Evolutionary conservation across 2,329 filamentous ascomycete genomes (phyloP), one percentile per base, ranked within the genome.

Genomic region (Ceratocystis albifundus): DNA sequence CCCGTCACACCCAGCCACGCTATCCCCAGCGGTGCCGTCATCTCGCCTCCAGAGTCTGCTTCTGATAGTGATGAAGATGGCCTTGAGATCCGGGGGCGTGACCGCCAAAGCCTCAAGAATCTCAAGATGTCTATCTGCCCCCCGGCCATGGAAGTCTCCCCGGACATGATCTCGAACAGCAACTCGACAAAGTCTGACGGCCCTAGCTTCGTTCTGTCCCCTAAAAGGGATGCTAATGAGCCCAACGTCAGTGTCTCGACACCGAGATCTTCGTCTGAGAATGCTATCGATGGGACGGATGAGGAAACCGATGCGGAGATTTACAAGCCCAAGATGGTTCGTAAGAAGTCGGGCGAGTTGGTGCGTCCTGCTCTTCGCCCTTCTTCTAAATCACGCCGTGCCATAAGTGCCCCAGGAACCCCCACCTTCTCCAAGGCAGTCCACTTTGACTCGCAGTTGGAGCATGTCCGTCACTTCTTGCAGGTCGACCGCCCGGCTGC

Each of bases 291-390:
- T 1, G 76, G 74, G 7, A 85, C 84, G 0, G 84, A 87, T 62
- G 85, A 89, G 68, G 86, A 87, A 73, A 83, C 76, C 70, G 87
- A 81, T 72, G 77, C 84, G 75, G 77, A 87, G 66, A 75, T 74
- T 69, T 80, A 78, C 71, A 95, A 94, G 77, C 91, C 92, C n/a
- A 86, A 86, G 65, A 95, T 97, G 85, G 86, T 99, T 10, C 87
- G 94, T 72, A 99, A 99, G 80, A 99, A 99, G 81, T 97, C 94
- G 48, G 94, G 94, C 44, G 94, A 99, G 77, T 82, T 99, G 45
- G 94, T 99, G 67, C 87, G 94, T 71, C 94, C 94, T 12, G 94
- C 94, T 22, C 82, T 99, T 64, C 86, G 94, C 63, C 85, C 88
- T 48, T 67, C 68, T 30, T 69, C 68, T n/a, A 80, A 89, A 12